Conservation (phyloP, 140 eudicot genomes). For the Oenanthe javanica region DNA sequence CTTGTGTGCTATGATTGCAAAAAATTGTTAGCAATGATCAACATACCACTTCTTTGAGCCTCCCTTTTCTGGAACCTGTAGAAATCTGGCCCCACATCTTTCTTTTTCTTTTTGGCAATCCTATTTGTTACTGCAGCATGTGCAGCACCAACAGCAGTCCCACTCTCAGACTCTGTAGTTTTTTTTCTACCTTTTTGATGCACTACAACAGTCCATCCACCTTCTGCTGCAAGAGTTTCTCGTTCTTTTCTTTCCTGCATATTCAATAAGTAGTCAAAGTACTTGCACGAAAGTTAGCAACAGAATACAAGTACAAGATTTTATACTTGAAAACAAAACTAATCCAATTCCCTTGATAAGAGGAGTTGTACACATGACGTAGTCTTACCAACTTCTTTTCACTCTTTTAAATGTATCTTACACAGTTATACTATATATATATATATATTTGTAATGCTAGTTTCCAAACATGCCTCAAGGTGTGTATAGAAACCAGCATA, state of each 20-base stretch:
- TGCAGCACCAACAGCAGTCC: constrained; percentile 69
- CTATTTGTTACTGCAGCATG: constrained; percentile 67
- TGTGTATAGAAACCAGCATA: background rate
- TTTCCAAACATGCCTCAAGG: background rate
- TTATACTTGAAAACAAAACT: too few relatives aligned
- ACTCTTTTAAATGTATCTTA: background rate
- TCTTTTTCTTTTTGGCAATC: constrained; percentile 51
- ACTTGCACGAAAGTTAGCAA: background rate
- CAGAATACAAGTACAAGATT: background rate
- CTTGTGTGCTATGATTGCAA: background rate
- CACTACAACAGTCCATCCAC: constrained; percentile 87
- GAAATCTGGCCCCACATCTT: constrained; percentile 54
- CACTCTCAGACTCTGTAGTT: constrained; percentile 77
- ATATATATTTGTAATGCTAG: background rate
- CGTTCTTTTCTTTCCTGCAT: constrained; percentile 58
- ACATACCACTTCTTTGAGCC: constrained; percentile 73
- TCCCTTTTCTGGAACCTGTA: constrained; percentile 83
- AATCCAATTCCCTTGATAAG: too few relatives aligned
- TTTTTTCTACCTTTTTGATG: constrained; percentile 75
- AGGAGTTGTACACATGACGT: too few relatives aligned
- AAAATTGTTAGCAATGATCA: background rate
- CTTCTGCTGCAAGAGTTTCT: constrained; percentile 64
- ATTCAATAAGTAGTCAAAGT: background rate
- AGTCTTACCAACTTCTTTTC: too few relatives aligned
- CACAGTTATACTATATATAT: too few relatives aligned